A percentile compares a stretch with the other conserved stretches of the same genome.
These are phyloP conservation scores for Fusarium zealandicum DNA, from an alignment of 2,329 filamentous ascomycete genomes.

Conservation along the genomic window DNA sequence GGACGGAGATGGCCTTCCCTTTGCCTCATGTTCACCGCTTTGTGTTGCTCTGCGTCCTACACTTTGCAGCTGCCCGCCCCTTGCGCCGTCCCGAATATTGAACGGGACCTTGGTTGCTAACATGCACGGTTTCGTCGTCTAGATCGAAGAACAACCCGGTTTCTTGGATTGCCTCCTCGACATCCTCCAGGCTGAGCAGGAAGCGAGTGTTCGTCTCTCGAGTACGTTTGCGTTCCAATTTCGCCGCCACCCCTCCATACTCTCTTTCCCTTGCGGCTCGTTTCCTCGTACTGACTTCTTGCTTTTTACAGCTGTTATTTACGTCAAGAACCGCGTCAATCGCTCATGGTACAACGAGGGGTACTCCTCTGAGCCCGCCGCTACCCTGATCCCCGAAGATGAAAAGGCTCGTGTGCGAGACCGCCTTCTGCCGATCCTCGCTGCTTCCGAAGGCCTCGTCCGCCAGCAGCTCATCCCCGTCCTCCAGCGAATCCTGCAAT, in stretches of 20 bases:
- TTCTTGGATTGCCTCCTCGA: slow-evolving; percentile 92
- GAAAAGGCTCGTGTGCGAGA: slow-evolving; percentile 89
- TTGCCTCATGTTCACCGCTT: not conserved
- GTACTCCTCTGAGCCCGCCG: slow-evolving; percentile 63
- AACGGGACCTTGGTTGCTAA: slow-evolving; percentile 24
- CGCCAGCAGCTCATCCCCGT: slow-evolving; percentile 93
- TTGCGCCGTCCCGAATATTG: slow-evolving; percentile 22
- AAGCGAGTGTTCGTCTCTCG: slow-evolving; percentile 82
- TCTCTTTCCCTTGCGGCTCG: slow-evolving; percentile 34
- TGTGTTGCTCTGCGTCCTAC: slow-evolving; percentile 15
- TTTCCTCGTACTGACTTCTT: slow-evolving; percentile 33
- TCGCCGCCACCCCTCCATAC: slow-evolving; percentile 12
- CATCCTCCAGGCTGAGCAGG: slow-evolving; percentile 88
- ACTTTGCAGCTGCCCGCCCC: slow-evolving; percentile 21
- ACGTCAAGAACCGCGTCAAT: slow-evolving; percentile 96
- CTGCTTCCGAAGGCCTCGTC: slow-evolving; percentile 78
- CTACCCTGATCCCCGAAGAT: slow-evolving; percentile 78
- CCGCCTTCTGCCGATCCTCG: slow-evolving; percentile 87
- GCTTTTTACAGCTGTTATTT: slow-evolving; percentile 78
- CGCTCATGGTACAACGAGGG: slow-evolving; percentile 89
- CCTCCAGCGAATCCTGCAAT: slow-evolving; percentile 93
- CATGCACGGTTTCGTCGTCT: slow-evolving; percentile 28
- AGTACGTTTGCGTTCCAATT: slow-evolving; percentile 65
- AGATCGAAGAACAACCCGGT: slow-evolving; percentile 90
- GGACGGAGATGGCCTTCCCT: not conserved